A percentile compares a stretch with the other conserved stretches of the same genome.
Evolutionary conservation across 129 eudicot genomes (phyloP).

Genomic region (Helianthus tuberosus): DNA sequence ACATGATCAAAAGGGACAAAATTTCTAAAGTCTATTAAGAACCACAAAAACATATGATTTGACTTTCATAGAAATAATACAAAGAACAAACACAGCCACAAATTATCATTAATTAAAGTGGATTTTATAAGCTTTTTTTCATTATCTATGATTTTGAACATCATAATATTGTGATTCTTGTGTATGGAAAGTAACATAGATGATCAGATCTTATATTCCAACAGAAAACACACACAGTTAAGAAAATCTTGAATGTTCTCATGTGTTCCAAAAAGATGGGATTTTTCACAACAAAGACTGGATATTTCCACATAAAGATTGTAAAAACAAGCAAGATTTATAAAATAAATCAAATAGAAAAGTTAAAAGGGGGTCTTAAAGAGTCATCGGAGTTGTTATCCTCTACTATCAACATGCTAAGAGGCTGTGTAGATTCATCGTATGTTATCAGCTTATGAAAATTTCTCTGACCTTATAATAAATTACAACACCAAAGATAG

Average conservation of each 20-base stretch:
- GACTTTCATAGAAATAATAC: slow-evolving; percentile 2
- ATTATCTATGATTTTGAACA: slow-evolving; percentile 14
- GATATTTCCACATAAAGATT: slow-evolving; percentile 1
- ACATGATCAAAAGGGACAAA: background rate
- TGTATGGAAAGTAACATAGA: slow-evolving; percentile 6
- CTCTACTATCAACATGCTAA: too few relatives aligned
- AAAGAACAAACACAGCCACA: slow-evolving; percentile 19
- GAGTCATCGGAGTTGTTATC: slow-evolving; percentile 58
- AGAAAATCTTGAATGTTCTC: slow-evolving; percentile 28
- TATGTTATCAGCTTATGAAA: too few relatives aligned
- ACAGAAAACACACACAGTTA: slow-evolving; percentile 25
- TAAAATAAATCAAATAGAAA: background rate
- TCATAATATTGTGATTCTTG: slow-evolving; percentile 7
- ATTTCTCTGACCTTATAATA: too few relatives aligned
- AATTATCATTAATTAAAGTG: background rate
- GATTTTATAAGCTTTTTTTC: background rate
- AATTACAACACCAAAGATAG: too few relatives aligned
- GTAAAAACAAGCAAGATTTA: slow-evolving; percentile 1
- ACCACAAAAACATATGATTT: slow-evolving; percentile 12
- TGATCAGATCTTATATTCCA: slow-evolving; percentile 34
- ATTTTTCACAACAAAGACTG: background rate
- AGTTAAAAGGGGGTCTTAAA: background rate
- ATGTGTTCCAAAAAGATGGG: slow-evolving; percentile 29
- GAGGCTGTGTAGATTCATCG: too few relatives aligned
- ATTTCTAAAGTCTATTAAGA: slow-evolving; percentile 6